A percentile compares a stretch with the other conserved stretches of the same genome.
Conservation (phyloP, 805 yeast species). For the Lachancea nothofagi region DNA sequence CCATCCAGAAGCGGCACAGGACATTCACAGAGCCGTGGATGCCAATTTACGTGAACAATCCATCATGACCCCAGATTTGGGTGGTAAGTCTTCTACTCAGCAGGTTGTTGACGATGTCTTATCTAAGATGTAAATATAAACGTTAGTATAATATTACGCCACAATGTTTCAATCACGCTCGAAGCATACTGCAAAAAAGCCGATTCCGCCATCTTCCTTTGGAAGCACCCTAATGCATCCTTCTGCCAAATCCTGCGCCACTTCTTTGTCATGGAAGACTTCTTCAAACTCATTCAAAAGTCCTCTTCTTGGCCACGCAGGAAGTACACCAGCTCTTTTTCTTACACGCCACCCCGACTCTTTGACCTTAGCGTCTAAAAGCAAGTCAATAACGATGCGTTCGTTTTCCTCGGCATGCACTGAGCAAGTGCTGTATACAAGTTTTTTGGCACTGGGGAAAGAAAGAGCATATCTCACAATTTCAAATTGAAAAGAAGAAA, state of each 20-base stretch:
- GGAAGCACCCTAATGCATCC: constrained; percentile 86
- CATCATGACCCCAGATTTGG: constrained; percentile 85
- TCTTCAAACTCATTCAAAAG: constrained; percentile 57
- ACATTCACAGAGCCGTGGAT: constrained; percentile 90
- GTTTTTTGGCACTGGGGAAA: constrained; percentile 69
- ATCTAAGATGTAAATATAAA: constrained; percentile 22
- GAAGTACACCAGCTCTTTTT: constrained; percentile 57
- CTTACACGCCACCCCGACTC: constrained; percentile 71
- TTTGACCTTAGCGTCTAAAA: constrained; percentile 60
- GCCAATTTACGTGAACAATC: constrained; percentile 78
- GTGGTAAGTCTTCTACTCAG: constrained; percentile 82
- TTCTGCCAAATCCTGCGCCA: constrained; percentile 58
- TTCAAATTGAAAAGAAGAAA: constrained; percentile 81
- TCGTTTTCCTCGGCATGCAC: constrained; percentile 93
- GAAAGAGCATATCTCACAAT: constrained; percentile 84
- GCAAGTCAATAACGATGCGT: constrained; percentile 74
- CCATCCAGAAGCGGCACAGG: constrained; percentile 79
- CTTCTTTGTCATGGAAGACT: constrained; percentile 37
- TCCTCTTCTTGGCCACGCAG: constrained; percentile 87
- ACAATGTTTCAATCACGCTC: constrained; percentile 32
- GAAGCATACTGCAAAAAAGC: constrained; percentile 93
- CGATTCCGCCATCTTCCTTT: constrained; percentile 94
- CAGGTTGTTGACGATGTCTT: constrained; percentile 83
- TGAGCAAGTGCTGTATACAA: constrained; percentile 94
- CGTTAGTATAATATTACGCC: not conserved